These are phyloP conservation scores for Pelargonium nanum DNA, from an alignment of 345 rosid species.

Conservation along the genomic window DNA sequence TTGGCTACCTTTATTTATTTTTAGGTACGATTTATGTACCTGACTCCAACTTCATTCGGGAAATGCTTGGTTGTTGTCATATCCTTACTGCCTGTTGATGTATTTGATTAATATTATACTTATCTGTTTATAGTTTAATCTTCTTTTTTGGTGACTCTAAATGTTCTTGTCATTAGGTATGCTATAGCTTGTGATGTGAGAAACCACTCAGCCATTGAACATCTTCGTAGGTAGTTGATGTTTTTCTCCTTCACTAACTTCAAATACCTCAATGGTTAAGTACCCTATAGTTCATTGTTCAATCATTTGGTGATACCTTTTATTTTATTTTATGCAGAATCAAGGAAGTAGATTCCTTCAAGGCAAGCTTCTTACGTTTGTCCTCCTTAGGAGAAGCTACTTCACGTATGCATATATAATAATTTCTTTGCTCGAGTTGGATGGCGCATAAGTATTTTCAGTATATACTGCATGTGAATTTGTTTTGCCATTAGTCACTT, in stretches of 20 bases:
- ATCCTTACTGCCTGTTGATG: too few relatives aligned
- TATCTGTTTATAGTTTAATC: not conserved
- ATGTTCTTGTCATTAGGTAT: conserved; percentile 34
- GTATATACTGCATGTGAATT: not conserved
- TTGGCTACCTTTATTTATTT: not conserved
- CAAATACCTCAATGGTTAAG: not conserved
- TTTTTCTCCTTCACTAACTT: conserved; percentile 1
- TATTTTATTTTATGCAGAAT: conserved; percentile 49
- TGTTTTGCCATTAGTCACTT: not conserved
- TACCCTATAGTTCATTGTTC: conserved; percentile 1
- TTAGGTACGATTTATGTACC: not conserved
- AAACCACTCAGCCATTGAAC: conserved; percentile 70
- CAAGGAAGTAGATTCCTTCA: conserved; percentile 66
- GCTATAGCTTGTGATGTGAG: conserved; percentile 66
- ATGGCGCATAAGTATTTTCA: not conserved
- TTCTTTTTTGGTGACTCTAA: not conserved
- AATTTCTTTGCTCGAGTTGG: not conserved
- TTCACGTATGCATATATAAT: not conserved
- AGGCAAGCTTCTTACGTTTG: conserved; percentile 27
- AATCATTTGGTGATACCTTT: conserved; percentile 6
- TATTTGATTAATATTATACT: not conserved
- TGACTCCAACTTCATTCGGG: too few relatives aligned
- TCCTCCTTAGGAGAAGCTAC: not conserved
- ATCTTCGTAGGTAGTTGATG: conserved; percentile 62
- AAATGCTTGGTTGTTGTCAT: too few relatives aligned